Evolutionary conservation across 306 rosid genomes (phyloP).

Genomic region (Alnus glutinosa): DNA sequence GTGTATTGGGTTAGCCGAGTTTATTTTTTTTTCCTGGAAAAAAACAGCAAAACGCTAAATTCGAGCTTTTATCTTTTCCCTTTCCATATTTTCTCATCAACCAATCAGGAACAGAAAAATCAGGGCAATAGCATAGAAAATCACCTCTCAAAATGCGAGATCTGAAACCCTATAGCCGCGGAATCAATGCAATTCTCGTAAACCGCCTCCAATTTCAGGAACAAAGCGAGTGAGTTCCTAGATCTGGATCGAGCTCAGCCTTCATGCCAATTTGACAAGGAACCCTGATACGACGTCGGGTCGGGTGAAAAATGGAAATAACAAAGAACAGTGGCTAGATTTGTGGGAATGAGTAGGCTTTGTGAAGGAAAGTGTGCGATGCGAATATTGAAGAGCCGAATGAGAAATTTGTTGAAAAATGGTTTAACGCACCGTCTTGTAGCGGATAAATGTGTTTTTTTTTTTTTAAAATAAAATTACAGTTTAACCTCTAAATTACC

Average conservation of each 20-base stretch:
- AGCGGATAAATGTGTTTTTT: no score
- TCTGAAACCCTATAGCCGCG: conserved; percentile 39
- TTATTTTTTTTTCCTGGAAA: background rate
- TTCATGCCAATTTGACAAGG: background rate
- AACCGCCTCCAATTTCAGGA: conserved; percentile 4
- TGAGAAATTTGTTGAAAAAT: background rate
- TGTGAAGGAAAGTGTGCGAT: background rate
- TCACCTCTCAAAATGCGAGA: conserved; percentile 46
- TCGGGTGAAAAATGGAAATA: background rate
- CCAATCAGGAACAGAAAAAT: background rate
- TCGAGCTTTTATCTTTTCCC: background rate
- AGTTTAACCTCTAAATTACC: no score
- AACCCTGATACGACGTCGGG: background rate
- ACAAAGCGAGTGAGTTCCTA: conserved; percentile 33
- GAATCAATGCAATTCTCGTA: background rate
- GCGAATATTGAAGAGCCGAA: background rate
- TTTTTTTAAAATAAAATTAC: no score
- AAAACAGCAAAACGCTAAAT: background rate
- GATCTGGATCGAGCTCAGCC: conserved; percentile 35
- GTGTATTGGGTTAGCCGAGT: background rate
- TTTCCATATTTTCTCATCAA: background rate
- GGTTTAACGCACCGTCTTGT: background rate
- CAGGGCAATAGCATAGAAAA: background rate
- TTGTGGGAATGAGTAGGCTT: background rate
- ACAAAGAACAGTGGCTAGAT: background rate